These are phyloP conservation scores for Macrolepiota fuliginosa DNA, from an alignment of 768 basidiomycete species.

Conservation along the genomic window DNA sequence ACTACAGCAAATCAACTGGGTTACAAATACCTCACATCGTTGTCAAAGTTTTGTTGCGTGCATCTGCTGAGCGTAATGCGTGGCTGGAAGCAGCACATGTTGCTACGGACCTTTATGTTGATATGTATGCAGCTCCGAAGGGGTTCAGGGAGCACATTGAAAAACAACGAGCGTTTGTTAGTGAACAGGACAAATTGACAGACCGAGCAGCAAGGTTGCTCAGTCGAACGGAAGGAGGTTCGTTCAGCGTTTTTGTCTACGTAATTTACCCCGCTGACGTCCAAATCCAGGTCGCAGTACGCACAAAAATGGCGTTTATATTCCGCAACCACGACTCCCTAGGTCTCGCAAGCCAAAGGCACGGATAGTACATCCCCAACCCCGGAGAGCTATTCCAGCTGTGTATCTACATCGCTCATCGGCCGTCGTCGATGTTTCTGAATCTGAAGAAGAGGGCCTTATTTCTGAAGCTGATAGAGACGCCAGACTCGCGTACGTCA, in stretches of 20 bases:
- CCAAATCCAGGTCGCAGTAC: conserved; percentile 18
- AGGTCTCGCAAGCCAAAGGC: not conserved
- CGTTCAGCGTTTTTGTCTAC: not conserved
- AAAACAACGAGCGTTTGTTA: conserved; percentile 64
- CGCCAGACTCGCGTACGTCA: conserved; percentile 64
- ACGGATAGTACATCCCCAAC: conserved; percentile 29
- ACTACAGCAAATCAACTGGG: conserved; percentile 62
- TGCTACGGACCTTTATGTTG: conserved; percentile 54
- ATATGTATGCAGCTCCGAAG: conserved; percentile 64
- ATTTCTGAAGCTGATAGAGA: conserved; percentile 69
- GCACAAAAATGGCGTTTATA: conserved; percentile 52
- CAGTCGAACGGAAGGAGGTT: conserved; percentile 22
- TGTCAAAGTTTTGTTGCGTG: conserved; percentile 49
- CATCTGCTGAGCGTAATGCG: conserved; percentile 32
- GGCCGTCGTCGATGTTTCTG: conserved; percentile 39
- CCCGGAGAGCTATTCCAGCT: conserved; percentile 19
- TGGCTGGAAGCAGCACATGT: conserved; percentile 72
- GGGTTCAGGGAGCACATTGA: conserved; percentile 50
- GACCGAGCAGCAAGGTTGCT: conserved; percentile 60
- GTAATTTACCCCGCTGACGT: not conserved
- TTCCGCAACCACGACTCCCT: conserved; percentile 31
- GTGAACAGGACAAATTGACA: conserved; percentile 68
- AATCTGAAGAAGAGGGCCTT: conserved; percentile 65
- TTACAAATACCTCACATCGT: conserved; percentile 51
- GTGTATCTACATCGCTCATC: conserved; percentile 18